Conservation (phyloP, 306 rosid genomes). For the Cucumis cinereus region DNA sequence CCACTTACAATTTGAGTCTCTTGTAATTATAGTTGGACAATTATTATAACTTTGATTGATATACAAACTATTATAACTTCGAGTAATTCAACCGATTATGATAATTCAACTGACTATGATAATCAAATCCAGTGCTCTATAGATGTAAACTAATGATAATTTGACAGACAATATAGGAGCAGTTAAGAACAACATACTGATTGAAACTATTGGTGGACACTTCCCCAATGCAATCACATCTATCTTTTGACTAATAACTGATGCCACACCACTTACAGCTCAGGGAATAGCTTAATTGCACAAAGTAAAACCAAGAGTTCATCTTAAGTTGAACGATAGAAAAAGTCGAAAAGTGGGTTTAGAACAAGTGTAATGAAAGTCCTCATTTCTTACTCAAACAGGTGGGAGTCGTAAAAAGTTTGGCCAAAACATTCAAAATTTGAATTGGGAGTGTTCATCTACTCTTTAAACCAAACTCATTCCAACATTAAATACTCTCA, state of each 20-base stretch:
- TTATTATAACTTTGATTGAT: too few species aligned
- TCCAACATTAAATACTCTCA: slow-evolving; percentile 9
- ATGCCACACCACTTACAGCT: background rate
- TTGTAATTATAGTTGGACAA: too few species aligned
- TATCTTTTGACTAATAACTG: background rate
- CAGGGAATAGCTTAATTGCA: background rate
- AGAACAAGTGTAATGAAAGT: background rate
- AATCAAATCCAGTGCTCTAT: too few species aligned
- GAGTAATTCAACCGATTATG: too few species aligned
- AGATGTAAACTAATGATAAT: background rate
- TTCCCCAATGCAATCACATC: background rate
- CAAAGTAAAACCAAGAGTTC: background rate
- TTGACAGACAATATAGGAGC: background rate
- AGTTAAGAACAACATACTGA: background rate
- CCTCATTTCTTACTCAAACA: background rate
- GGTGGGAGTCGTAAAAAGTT: background rate
- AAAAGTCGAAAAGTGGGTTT: background rate
- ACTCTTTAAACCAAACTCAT: background rate
- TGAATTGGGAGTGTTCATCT: slow-evolving; percentile 7
- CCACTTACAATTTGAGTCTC: too few species aligned
- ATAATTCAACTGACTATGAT: too few species aligned
- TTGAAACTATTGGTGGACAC: background rate
- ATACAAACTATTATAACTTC: too few species aligned
- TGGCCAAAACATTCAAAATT: slow-evolving; percentile 5
- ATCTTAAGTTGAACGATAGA: background rate